Conservation (phyloP, 2,329 filamentous ascomycete genomes). For the Aspergillus ruber region DNA sequence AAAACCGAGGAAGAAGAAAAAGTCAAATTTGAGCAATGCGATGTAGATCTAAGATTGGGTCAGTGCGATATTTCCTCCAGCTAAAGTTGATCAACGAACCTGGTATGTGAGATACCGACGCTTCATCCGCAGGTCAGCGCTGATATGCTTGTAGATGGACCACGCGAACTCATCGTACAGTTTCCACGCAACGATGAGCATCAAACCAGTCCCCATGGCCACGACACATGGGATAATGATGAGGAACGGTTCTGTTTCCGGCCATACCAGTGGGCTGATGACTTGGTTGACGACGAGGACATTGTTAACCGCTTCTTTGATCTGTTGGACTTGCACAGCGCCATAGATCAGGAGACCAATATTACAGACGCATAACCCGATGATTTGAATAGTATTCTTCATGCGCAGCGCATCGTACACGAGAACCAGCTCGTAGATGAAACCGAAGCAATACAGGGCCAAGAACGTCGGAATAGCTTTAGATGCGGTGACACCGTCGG, state of each 20-base stretch:
- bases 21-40: conserved; percentile 95
- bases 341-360: conserved; percentile 87
- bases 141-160: conserved; percentile 99
- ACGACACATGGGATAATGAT: conserved; percentile 82
- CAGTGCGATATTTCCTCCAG: not conserved
- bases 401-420: conserved; percentile 88
- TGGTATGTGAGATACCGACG: conserved; percentile 93
- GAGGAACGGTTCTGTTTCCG: conserved; percentile 64
- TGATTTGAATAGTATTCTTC: conserved; percentile 98
- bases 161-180: conserved; percentile 97
- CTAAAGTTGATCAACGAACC: conserved; percentile 47
- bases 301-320: conserved; percentile 60
- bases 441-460: conserved; percentile 94
- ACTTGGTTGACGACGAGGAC: conserved; percentile 43
- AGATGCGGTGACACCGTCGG: conserved; percentile 37
- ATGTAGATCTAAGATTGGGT: conserved; percentile 73
- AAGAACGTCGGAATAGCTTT: conserved; percentile 87
- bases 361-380: conserved; percentile 90
- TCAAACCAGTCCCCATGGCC: conserved; percentile 63
- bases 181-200: conserved; percentile 82
- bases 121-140: conserved; percentile 94
- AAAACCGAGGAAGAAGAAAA: conserved; percentile 99
- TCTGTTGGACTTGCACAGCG: conserved; percentile 86
- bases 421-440: conserved; percentile 81
- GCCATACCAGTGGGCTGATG: conserved; percentile 57